Percentiles rank a stretch among this genome's conserved stretches.
Evolutionary conservation across 139 green algal species (phyloP).

Genomic region (Coelastrella sp.): DNA sequence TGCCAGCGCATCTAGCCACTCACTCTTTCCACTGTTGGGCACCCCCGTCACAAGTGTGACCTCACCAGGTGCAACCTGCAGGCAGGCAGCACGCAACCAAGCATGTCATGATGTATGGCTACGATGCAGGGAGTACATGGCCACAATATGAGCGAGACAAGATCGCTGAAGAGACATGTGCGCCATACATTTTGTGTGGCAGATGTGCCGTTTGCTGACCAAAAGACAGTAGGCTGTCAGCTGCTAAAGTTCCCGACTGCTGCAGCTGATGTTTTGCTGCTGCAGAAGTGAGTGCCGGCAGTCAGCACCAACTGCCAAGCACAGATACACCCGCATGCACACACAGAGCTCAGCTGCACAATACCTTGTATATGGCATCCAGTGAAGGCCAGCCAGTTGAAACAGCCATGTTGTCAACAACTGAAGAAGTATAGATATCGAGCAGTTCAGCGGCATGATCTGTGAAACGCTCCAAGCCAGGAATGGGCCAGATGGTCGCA

Average conservation of each 20-base stretch:
- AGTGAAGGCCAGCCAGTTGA: slow-evolving; percentile 85
- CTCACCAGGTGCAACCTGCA: slow-evolving; percentile 81
- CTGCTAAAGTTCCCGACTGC: too few relatives aligned
- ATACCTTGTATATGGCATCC: slow-evolving; percentile 84
- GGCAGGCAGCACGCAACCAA: neutral
- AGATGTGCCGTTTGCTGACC: too few relatives aligned
- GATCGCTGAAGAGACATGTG: too few relatives aligned
- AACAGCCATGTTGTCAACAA: neutral
- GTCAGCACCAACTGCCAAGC: too few relatives aligned
- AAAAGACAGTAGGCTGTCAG: too few relatives aligned
- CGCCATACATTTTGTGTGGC: too few relatives aligned
- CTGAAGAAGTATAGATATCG: slow-evolving; percentile 31
- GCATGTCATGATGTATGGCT: too few relatives aligned
- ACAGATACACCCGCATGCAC: too few relatives aligned
- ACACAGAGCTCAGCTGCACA: neutral
- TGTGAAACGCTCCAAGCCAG: slow-evolving; percentile 73
- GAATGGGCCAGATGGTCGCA: slow-evolving; percentile 76
- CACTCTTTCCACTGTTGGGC: slow-evolving; percentile 96
- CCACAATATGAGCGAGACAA: too few relatives aligned
- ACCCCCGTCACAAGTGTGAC: slow-evolving; percentile 97
- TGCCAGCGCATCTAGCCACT: slow-evolving; percentile 97
- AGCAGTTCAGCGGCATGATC: slow-evolving; percentile 49
- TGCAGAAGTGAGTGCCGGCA: too few relatives aligned
- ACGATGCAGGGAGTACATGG: too few relatives aligned
- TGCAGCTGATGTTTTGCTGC: too few relatives aligned